Conservation (phyloP, 2,329 filamentous ascomycete species). For the Alternaria postmessia region DNA sequence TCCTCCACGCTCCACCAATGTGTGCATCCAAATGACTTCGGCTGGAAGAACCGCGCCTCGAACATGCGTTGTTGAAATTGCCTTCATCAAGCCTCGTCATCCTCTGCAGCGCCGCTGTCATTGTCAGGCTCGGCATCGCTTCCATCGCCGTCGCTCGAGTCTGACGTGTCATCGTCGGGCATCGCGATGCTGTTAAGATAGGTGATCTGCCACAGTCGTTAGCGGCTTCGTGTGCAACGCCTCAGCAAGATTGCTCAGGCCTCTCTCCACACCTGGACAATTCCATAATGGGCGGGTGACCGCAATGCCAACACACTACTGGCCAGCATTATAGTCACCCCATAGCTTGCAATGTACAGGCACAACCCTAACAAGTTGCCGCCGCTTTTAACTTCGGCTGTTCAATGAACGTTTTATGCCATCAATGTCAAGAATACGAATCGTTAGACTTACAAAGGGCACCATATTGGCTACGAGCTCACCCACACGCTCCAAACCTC, state of each 20-base stretch:
- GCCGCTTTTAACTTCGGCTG: background rate
- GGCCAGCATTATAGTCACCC: slow-evolving; percentile 23
- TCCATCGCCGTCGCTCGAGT: slow-evolving; percentile 37
- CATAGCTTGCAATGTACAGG: slow-evolving; percentile 25
- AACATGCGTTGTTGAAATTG: slow-evolving; percentile 23
- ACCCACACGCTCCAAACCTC: slow-evolving; percentile 71
- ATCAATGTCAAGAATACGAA: background rate
- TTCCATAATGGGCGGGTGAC: slow-evolving; percentile 28
- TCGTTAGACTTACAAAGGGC: slow-evolving; percentile 73
- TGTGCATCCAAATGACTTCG: slow-evolving; percentile 10
- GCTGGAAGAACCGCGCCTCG: slow-evolving; percentile 26
- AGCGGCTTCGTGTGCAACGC: slow-evolving; percentile 21
- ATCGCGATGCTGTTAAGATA: slow-evolving; percentile 61
- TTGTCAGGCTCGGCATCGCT: slow-evolving; percentile 26
- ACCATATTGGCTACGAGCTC: slow-evolving; percentile 73
- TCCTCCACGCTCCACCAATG: slow-evolving; percentile 19
- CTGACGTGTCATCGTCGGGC: slow-evolving; percentile 54
- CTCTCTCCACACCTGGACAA: slow-evolving; percentile 1
- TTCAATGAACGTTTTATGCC: slow-evolving; percentile 9
- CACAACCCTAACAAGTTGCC: slow-evolving; percentile 22
- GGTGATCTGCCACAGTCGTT: slow-evolving; percentile 53
- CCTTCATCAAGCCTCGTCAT: slow-evolving; percentile 22
- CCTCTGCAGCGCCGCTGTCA: slow-evolving; percentile 17
- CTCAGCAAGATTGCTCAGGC: background rate
- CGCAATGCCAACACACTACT: slow-evolving; percentile 47